A percentile compares a stretch with the other conserved stretches of the same genome.
phyloP scores from a whole-genome alignment of 1,139 yeast species.

The Yamadazyma blattariae region DNA sequence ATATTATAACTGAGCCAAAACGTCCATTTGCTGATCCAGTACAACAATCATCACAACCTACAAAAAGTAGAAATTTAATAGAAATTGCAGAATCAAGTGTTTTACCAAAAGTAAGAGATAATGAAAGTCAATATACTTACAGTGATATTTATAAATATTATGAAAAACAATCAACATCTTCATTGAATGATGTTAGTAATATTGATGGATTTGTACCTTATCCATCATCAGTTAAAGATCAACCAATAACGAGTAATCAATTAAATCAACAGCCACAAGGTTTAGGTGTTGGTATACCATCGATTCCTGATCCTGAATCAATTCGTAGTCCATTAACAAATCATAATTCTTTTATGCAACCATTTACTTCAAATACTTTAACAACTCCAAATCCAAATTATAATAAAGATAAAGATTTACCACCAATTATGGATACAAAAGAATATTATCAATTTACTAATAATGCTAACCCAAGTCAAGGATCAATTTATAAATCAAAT shows the following conservation, averaged over 20 bases:
- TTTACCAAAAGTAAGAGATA: conserved; percentile 9
- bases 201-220: conserved; percentile 6
- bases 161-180: conserved; percentile 14
- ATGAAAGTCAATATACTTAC: conserved; percentile 9
- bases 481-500: conserved; percentile 9
- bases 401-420: conserved; percentile 18
- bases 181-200: conserved; percentile 7
- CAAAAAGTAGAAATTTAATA: conserved; percentile 10
- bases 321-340: conserved; percentile 12
- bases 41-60: too few relatives aligned
- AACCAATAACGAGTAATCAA: conserved; percentile 12
- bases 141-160: conserved; percentile 20
- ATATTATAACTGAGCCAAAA: background rate
- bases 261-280: conserved; percentile 6
- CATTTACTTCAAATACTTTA: conserved; percentile 8
- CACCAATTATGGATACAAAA: conserved; percentile 18
- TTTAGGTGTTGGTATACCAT: conserved; percentile 8
- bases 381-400: background rate
- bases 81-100: conserved; percentile 16
- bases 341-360: conserved; percentile 12
- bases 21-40: background rate
- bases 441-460: conserved; percentile 10
- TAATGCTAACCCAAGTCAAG: conserved; percentile 1
- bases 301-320: conserved; percentile 7
- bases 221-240: conserved; percentile 9